Evolutionary conservation across 2,329 filamentous ascomycete species (phyloP), one percentile per base, ranked within the genome.

Genomic region (Seiridium unicorne): DNA sequence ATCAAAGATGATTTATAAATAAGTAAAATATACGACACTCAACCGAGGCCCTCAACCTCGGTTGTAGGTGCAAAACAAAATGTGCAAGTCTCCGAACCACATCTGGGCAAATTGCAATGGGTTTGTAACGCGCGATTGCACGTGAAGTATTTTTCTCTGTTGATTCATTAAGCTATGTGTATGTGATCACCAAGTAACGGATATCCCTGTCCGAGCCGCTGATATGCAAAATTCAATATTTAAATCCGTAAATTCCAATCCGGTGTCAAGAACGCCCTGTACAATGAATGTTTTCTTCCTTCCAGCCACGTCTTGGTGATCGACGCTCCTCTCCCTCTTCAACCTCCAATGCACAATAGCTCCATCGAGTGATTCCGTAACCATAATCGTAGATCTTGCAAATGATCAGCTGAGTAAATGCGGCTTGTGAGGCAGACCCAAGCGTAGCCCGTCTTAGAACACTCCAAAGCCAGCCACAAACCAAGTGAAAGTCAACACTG

Each of bases 401-500:
- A 26, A 26, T 26, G 18, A 26, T 26, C 18, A 26, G 18, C 18
- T 26, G 18, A 26, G 18, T 26, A 26, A 26, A 26, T 26, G 18
- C 18, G 18, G 18, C 18, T 44, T 56, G 10, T 11, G n/a, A 31
- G 18, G 18, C 18, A 26, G 18, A 26, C 18, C 18, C 18, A 26
- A 26, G 18, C 18, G 18, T 26, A 26, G 18, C 18, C 18, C 18
- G 18, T 68, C 72, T 57, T 70, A 48, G 32, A 77, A 69, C 42
- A 76, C 67, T 7, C 73, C 76, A 9, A 84, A 69, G 2, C 85
- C 84, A 32, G 77, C 77, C 44, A 87, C 84, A 65, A 88, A 88
- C 85, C 85, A 88, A 36, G 85, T 87, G 64, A 89, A 88, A 69
- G 82, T 85, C 36, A 84, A 64, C 3, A 88, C 75, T 1, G 85